These are phyloP conservation scores for Fragilaria crotonensis DNA, from an alignment of 108 stramenopile species.

Conservation along the genomic window DNA sequence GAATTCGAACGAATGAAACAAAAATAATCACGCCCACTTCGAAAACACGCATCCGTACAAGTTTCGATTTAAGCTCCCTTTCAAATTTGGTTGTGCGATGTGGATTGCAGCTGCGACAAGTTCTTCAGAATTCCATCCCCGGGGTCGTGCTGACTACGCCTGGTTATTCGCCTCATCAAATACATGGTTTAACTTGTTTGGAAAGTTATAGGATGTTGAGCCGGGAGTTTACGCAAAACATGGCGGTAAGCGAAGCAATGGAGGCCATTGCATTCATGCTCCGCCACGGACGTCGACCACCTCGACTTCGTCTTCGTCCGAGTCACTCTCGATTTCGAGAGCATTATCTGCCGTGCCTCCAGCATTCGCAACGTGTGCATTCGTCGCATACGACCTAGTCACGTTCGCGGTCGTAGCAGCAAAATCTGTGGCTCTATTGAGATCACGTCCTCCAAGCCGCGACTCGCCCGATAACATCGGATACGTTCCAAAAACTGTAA, in stretches of 20 bases:
- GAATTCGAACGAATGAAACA: too few relatives aligned
- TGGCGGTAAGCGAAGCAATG: neutral
- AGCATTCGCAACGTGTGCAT: conserved; percentile 28
- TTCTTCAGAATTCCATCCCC: neutral
- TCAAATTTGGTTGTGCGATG: too few relatives aligned
- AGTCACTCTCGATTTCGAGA: conserved; percentile 30
- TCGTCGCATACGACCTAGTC: conserved; percentile 31
- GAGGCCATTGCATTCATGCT: too few relatives aligned
- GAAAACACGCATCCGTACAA: too few relatives aligned
- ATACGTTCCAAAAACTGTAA: neutral
- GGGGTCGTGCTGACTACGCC: neutral
- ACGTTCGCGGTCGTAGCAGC: neutral
- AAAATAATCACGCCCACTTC: too few relatives aligned
- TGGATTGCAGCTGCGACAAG: neutral
- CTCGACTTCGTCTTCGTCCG: conserved; percentile 22
- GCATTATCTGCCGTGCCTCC: conserved; percentile 34
- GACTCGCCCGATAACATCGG: too few relatives aligned
- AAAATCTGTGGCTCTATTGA: neutral
- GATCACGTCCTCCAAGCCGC: too few relatives aligned
- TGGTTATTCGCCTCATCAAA: neutral
- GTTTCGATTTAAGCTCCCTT: too few relatives aligned
- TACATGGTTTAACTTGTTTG: neutral
- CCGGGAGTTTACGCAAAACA: neutral
- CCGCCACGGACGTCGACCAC: conserved; percentile 14
- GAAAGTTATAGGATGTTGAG: neutral